A percentile compares a stretch with the other conserved stretches of the same genome.
phyloP scores from a whole-genome alignment of 805 yeast species.

The Ogataea methylovora region DNA sequence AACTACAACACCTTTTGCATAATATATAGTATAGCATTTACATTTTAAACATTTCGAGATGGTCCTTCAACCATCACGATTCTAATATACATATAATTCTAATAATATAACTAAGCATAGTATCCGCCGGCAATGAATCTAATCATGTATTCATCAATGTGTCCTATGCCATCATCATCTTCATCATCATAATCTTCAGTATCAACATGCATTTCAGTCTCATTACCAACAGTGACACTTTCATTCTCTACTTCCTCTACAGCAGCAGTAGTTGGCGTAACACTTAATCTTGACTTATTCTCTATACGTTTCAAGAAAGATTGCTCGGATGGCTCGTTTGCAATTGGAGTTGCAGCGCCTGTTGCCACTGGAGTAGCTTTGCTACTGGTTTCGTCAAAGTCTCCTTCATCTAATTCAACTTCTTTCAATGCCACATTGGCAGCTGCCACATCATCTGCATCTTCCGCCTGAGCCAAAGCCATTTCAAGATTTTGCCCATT shows the following conservation, averaged over 20 bases:
- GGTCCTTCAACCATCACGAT: too few species aligned
- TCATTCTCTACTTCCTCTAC: slow-evolving; percentile 11
- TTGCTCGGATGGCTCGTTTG: not conserved
- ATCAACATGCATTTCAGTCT: not conserved
- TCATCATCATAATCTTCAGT: slow-evolving; percentile 28
- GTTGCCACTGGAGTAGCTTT: slow-evolving; percentile 17
- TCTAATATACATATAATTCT: not conserved
- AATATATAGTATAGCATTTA: too few species aligned
- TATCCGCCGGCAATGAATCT: slow-evolving; percentile 79
- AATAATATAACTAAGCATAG: slow-evolving; percentile 27
- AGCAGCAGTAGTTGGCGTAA: slow-evolving; percentile 23
- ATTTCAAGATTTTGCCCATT: slow-evolving; percentile 24
- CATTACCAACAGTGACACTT: slow-evolving; percentile 19
- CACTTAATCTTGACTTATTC: too few species aligned
- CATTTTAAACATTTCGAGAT: too few species aligned
- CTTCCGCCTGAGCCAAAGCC: slow-evolving; percentile 86
- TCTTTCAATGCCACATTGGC: slow-evolving; percentile 87
- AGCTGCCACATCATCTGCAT: slow-evolving; percentile 84
- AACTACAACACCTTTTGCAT: too few species aligned
- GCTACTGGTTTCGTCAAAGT: slow-evolving; percentile 53
- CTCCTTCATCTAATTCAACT: slow-evolving; percentile 76
- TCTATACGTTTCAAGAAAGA: too few species aligned
- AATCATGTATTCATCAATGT: slow-evolving; percentile 95
- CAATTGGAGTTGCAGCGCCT: slow-evolving; percentile 9
- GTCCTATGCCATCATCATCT: slow-evolving; percentile 62